Base-by-base conservation (phyloP, 2,329 filamentous ascomycete genomes). In the Biscogniauxia sp. region DNA sequence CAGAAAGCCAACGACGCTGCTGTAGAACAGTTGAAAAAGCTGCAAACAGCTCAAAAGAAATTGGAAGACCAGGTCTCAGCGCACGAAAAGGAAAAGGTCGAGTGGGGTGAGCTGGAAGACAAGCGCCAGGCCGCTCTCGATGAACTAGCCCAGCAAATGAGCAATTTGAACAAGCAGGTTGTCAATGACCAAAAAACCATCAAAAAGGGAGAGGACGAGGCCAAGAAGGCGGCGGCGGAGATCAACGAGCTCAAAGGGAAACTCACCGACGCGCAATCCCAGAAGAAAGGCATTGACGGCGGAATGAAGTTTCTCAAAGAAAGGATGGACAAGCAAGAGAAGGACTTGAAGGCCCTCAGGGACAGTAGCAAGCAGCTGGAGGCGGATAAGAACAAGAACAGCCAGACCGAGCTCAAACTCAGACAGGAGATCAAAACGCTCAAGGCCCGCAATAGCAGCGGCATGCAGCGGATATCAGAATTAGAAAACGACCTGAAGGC, bases 351-450 rank as follows among this genome's bases (percentile, higher is more conserved):
- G 26, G 7, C 37, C 15, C 37, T 45, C 37, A 45, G 17, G 37
- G 26, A 20, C n/a, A 54, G 8, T 26, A 50, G 53, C 19, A 51
- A 59, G 6, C 59, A n/a, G 41, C 55, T 53, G 20, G 54, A 54
- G 20, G 56, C 52, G 20, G 57, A 52, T 20, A 56, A 59, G 19
- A 57, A 55, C 19, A 56, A 7, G 17, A 26, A 15, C 52, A 28
- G 20, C 6, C 20, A 26, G 52, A 11, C 25, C 19, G 52, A 28
- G 52, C 17, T 26, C 25, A 28, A 19, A 32, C 23, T 19, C 17
- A n/a, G 5, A 5, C 8, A 55, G 11, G 49, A 55, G 37, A 13
- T 55, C 13, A 17, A 11, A 15, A 15, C 23, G 17, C 52, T 54
- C 52, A 32, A 54, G 20, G n/a, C 7, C 28, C 28, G 28, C 9